These are phyloP conservation scores for Oryza nivara DNA, from an alignment of 176 grass and related monocot species.

Conservation along the genomic window DNA sequence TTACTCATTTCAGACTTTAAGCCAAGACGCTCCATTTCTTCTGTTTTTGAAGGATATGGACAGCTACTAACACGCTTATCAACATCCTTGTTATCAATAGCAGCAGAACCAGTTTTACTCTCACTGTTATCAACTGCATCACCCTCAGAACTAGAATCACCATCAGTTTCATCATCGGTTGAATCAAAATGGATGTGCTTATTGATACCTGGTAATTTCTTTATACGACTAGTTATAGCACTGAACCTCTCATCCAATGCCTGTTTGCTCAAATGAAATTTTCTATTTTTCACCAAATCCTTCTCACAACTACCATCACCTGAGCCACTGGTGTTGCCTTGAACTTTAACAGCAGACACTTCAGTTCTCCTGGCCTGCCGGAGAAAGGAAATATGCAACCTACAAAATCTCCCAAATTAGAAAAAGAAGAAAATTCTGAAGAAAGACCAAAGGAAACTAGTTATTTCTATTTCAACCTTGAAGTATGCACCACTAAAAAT, in stretches of 20 bases:
- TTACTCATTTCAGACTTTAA: constrained; percentile 67
- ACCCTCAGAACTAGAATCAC: constrained; percentile 38
- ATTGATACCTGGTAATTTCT: constrained; percentile 58
- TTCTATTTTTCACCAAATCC: constrained; percentile 49
- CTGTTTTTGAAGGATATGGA: constrained; percentile 87
- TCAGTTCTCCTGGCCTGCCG: constrained; percentile 62
- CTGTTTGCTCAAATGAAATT: constrained; percentile 55
- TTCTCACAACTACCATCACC: constrained; percentile 44
- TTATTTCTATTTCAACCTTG: constrained; percentile 1
- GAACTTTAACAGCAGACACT: constrained; percentile 41
- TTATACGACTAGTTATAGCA: constrained; percentile 61
- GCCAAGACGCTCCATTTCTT: constrained; percentile 83
- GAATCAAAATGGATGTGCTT: constrained; percentile 86
- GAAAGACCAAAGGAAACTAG: background rate
- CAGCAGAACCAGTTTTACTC: constrained; percentile 46
- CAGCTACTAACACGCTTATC: constrained; percentile 64
- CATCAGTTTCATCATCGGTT: constrained; percentile 65
- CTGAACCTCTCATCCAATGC: constrained; percentile 63
- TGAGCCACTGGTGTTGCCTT: constrained; percentile 38
- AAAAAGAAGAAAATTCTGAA: constrained; percentile 28
- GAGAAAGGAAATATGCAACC: constrained; percentile 74
- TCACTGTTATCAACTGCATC: constrained; percentile 29
- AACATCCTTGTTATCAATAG: constrained; percentile 43
- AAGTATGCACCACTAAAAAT: background rate
- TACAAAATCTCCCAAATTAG: constrained; percentile 56